phyloP scores from a whole-genome alignment of 2,329 filamentous ascomycete genomes.

The Tolypocladium inflatum region DNA sequence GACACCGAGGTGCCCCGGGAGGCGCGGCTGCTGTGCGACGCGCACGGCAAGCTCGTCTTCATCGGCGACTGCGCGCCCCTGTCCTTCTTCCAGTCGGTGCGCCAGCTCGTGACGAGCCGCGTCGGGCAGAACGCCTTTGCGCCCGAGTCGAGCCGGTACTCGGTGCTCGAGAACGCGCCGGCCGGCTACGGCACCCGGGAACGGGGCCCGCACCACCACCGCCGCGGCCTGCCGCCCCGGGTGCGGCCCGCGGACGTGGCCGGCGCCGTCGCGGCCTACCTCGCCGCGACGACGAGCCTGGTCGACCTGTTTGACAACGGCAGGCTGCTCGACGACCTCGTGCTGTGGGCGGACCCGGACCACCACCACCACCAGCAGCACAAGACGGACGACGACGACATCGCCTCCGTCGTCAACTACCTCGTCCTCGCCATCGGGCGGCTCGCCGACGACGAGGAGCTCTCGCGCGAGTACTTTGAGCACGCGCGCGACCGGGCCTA shows the following conservation, averaged over 20 bases:
- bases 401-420: constrained; percentile 33
- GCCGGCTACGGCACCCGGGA: constrained; percentile 8
- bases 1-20: constrained; percentile 46
- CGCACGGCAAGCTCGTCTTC: constrained; percentile 44
- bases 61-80: constrained; percentile 47
- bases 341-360: constrained; percentile 28
- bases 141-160: constrained; percentile 39
- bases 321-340: constrained; percentile 28
- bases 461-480: constrained; percentile 37
- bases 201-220: neutral
- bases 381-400: constrained; percentile 23
- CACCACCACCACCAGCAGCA: too few relatives aligned
- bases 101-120: constrained; percentile 38
- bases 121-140: constrained; percentile 41
- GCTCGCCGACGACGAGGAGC: constrained; percentile 29
- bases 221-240: constrained; percentile 8
- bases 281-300: constrained; percentile 32
- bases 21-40: constrained; percentile 40
- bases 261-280: constrained; percentile 23
- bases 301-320: constrained; percentile 38
- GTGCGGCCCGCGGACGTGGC: constrained; percentile 18
- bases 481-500: constrained; percentile 37
- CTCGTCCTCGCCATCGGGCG: constrained; percentile 41
- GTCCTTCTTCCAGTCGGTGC: constrained; percentile 45
- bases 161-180: constrained; percentile 36